Conservation (phyloP, 495 filamentous ascomycete genomes). For the Aspergillus bertholletiae region DNA sequence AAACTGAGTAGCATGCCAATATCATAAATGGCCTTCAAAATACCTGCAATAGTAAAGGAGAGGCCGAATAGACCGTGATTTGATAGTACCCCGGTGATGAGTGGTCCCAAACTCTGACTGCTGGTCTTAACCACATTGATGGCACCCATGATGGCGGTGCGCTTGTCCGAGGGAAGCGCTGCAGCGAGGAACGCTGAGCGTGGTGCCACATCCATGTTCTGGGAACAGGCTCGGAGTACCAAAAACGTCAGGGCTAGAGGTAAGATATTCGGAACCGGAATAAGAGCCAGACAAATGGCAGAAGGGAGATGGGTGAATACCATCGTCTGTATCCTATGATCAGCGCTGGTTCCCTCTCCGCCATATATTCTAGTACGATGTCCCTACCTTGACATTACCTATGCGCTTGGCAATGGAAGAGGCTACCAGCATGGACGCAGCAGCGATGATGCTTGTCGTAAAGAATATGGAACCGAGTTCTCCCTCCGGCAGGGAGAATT, state of each 20-base stretch:
- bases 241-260: slow-evolving; percentile 59
- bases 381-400: slow-evolving; percentile 62
- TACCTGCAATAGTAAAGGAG: slow-evolving; percentile 68
- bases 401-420: slow-evolving; percentile 72
- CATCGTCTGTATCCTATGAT: slow-evolving; percentile 57
- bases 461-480: slow-evolving; percentile 70
- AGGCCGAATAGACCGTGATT: slow-evolving; percentile 61
- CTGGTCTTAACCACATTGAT: slow-evolving; percentile 66
- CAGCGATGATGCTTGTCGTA: slow-evolving; percentile 60
- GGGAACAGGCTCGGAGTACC: slow-evolving; percentile 64
- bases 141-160: slow-evolving; percentile 74
- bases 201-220: slow-evolving; percentile 81
- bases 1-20: slow-evolving; percentile 70
- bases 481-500: slow-evolving; percentile 67
- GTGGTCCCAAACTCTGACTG: slow-evolving; percentile 59
- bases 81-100: slow-evolving; percentile 67
- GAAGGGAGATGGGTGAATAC: slow-evolving; percentile 82
- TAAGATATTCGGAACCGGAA: slow-evolving; percentile 56
- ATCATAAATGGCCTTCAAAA: slow-evolving; percentile 68
- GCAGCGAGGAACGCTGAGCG: slow-evolving; percentile 75
- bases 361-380: too few relatives aligned
- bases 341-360: too few relatives aligned
- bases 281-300: slow-evolving; percentile 65
- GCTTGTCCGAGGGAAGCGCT: slow-evolving; percentile 65
- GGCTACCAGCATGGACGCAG: slow-evolving; percentile 66